A percentile compares a stretch with the other conserved stretches of the same genome.
phyloP scores from a whole-genome alignment of 2,329 filamentous ascomycete genomes.

The Exophiala spinifera region DNA sequence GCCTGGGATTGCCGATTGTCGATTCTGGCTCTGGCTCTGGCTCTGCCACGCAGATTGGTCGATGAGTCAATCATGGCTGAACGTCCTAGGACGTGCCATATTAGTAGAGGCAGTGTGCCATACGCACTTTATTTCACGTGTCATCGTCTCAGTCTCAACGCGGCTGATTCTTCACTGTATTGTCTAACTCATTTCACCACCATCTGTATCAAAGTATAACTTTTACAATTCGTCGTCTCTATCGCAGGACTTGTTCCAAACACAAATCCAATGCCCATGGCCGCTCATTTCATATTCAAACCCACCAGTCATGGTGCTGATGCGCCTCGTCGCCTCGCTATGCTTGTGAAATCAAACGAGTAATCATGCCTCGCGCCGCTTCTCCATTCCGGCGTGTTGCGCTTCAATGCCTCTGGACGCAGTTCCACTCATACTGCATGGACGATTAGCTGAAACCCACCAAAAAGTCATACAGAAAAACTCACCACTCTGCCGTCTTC shows the following conservation, averaged over 20 bases:
- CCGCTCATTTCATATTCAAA: not conserved
- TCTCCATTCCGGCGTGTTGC: not conserved
- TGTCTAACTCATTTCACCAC: no score
- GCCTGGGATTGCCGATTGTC: not conserved
- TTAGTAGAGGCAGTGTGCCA: no score
- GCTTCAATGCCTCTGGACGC: constrained; percentile 48
- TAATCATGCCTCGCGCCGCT: not conserved
- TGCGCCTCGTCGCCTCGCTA: constrained; percentile 1
- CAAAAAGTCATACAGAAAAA: constrained; percentile 29
- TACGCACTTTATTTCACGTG: no score
- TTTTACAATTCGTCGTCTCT: no score
- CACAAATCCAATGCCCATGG: not conserved
- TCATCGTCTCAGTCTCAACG: no score
- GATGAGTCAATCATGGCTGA: no score
- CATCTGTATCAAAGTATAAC: not conserved
- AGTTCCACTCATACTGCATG: constrained; percentile 56
- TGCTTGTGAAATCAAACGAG: not conserved
- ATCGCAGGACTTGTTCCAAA: not conserved
- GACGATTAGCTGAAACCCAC: constrained; percentile 8
- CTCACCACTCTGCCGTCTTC: constrained; percentile 86
- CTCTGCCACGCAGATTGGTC: no score
- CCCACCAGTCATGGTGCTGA: not conserved
- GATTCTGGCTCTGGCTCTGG: no score
- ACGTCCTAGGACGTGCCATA: no score
- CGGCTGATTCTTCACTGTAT: no score